Percentiles rank a stretch among this genome's conserved stretches.
Conservation (phyloP, 2,329 filamentous ascomycete species). For the Cordyceps tenuipes region DNA sequence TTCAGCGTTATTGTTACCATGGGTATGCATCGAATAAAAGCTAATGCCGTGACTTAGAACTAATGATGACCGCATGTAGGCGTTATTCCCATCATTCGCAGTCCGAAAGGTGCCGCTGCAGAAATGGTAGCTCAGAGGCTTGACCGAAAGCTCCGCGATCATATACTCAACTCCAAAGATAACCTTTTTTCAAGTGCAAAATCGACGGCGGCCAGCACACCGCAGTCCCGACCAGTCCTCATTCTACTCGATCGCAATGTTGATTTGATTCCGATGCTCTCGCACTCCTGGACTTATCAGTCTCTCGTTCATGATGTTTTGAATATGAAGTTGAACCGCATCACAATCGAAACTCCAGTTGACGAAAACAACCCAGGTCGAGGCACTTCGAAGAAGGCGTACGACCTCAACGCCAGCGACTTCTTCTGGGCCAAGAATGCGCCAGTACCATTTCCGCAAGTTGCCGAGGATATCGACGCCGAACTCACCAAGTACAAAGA, state of each 20-base stretch:
- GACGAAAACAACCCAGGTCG: conserved; percentile 70
- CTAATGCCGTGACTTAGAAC: neutral
- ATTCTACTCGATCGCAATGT: conserved; percentile 93
- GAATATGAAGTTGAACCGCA: conserved; percentile 68
- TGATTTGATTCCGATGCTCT: conserved; percentile 96
- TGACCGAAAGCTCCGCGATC: conserved; percentile 90
- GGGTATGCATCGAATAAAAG: conserved; percentile 46
- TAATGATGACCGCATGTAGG: conserved; percentile 36
- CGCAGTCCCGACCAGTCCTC: conserved; percentile 75
- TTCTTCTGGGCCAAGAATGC: conserved; percentile 98
- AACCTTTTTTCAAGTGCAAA: conserved; percentile 78
- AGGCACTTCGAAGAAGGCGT: conserved; percentile 74
- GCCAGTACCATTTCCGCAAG: conserved; percentile 82
- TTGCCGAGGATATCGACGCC: conserved; percentile 90
- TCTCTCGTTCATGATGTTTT: conserved; percentile 65
- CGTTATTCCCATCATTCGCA: conserved; percentile 90
- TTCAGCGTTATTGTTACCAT: conserved; percentile 98
- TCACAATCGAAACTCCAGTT: conserved; percentile 76
- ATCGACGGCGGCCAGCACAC: conserved; percentile 49
- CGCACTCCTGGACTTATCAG: conserved; percentile 78
- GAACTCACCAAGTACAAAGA: conserved; percentile 94
- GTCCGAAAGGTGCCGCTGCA: conserved; percentile 83
- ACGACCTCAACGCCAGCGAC: conserved; percentile 82
- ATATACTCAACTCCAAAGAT: conserved; percentile 95
- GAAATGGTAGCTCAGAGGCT: conserved; percentile 92